These are phyloP conservation scores for Onygena corvina DNA, from an alignment of 2,329 filamentous ascomycete species.

Conservation along the genomic window DNA sequence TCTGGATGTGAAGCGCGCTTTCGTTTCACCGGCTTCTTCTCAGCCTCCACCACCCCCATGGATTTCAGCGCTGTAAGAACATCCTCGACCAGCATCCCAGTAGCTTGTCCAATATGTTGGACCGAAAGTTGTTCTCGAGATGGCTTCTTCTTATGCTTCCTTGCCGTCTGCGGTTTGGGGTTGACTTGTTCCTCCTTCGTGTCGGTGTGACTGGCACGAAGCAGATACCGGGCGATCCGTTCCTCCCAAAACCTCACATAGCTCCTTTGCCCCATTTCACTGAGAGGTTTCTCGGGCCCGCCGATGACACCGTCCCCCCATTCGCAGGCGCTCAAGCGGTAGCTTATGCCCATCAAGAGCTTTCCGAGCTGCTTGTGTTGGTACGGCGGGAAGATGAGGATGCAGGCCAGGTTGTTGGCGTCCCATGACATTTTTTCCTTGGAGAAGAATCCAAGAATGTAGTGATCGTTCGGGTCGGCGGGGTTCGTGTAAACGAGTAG, in stretches of 20 bases:
- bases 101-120: constrained; percentile 59
- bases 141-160: constrained; percentile 34
- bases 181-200: constrained; percentile 10
- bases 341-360: constrained; percentile 82
- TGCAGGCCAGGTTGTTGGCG: constrained; percentile 94
- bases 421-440: constrained; percentile 99
- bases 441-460: constrained; percentile 91
- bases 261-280: constrained; percentile 67
- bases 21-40: constrained; percentile 43
- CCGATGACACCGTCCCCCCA: constrained; percentile 55
- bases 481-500: constrained; percentile 64
- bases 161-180: constrained; percentile 16
- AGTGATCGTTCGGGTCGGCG: constrained; percentile 30
- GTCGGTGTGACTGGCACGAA: constrained; percentile 26
- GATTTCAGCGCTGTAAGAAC: constrained; percentile 64
- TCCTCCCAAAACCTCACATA: constrained; percentile 80
- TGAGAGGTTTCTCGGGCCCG: constrained; percentile 87
- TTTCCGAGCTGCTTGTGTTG: constrained; percentile 81
- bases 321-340: constrained; percentile 78
- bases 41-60: constrained; percentile 57
- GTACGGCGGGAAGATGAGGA: constrained; percentile 90
- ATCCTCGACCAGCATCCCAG: constrained; percentile 77
- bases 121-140: constrained; percentile 47
- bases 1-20: constrained; percentile 27
- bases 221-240: constrained; percentile 60